Base-by-base conservation (phyloP, 768 basidiomycete genomes). In the Trametes villosa region DNA sequence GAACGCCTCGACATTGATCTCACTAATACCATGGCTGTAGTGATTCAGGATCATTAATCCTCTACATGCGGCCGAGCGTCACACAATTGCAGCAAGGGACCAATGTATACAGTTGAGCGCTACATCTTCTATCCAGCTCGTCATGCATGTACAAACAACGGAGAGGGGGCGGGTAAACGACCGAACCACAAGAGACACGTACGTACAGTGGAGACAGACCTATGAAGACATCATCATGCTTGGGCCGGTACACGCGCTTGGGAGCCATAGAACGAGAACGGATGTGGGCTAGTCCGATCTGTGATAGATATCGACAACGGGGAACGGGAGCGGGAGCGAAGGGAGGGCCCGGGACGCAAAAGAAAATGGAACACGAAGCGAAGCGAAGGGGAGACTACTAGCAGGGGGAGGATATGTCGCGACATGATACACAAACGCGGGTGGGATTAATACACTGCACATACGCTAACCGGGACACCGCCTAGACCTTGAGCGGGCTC, bases 401-500 rank as follows among this genome's bases (percentile, higher is more conserved):
- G 53, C 41, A 50, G 34, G 24, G 22, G 31, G 36, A 49, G 26
- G 51, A n/a, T n/a, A 57, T 57, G 56, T 44, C 55, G 34, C 51
- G 56, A 62, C 50, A 62, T 50, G 53, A 57, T 53, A 62, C n/a
- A n/a, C 51, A 51, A 58, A 58, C 61, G 52, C 55, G 50, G 49
- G 38, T 40, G n/a, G 49, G 54, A 62, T 63, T 59, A 63, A 59
- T 63, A 63, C 62, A 63, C 52, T 63, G 62, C 61, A 49, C 53
- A 45, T 63, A 63, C 47, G 57, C 57, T 63, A 63, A 59, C 31
- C 57, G 18, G 11, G 9, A 45, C n/a, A 38, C 45, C 36, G 22
- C 45, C 58, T 68, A 71, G 30, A 67, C 70, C 69, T 79, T 77
- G 60, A 80, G 66, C 45, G 86, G 85, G 71, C 83, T 83, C 75